Evolutionary conservation across 106 monocot species (phyloP).

Genomic region (Apostasia ramifera): DNA sequence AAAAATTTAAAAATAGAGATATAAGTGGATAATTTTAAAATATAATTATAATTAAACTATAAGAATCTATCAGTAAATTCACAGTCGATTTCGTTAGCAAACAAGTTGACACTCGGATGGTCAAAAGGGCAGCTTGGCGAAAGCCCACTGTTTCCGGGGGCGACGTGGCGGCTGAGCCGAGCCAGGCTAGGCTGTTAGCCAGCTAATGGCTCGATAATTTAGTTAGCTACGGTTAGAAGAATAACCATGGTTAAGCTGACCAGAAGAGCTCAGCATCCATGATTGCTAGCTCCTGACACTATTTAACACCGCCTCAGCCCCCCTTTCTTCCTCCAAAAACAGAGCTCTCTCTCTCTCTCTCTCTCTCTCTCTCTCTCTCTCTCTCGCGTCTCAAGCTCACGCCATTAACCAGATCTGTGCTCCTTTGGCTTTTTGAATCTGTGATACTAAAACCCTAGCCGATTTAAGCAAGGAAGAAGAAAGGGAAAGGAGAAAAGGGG

Average conservation of each 20-base stretch:
- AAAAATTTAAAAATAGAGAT: too few relatives aligned
- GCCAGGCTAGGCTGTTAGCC: too few relatives aligned
- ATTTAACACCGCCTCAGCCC: constrained; percentile 2
- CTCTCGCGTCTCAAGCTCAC: background rate
- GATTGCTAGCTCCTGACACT: background rate
- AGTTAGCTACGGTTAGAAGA: background rate
- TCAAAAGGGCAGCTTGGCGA: too few relatives aligned
- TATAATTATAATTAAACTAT: too few relatives aligned
- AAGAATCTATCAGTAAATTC: too few relatives aligned
- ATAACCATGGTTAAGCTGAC: background rate
- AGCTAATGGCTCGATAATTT: too few relatives aligned
- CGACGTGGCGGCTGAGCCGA: background rate
- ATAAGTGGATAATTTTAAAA: too few relatives aligned
- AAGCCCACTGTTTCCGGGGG: background rate
- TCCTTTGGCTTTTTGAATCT: background rate
- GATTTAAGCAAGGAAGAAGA: background rate
- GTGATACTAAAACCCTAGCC: too few relatives aligned
- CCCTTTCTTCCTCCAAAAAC: background rate
- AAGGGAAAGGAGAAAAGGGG: background rate
- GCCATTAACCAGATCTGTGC: background rate
- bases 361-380: background rate
- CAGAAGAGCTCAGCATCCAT: background rate
- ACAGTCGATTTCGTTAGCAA: too few relatives aligned
- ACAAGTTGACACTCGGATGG: too few relatives aligned
- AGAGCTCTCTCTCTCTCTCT: background rate